Evolutionary conservation across 2,329 filamentous ascomycete species (phyloP).

Genomic region (Trichoderma endophyticum): DNA sequence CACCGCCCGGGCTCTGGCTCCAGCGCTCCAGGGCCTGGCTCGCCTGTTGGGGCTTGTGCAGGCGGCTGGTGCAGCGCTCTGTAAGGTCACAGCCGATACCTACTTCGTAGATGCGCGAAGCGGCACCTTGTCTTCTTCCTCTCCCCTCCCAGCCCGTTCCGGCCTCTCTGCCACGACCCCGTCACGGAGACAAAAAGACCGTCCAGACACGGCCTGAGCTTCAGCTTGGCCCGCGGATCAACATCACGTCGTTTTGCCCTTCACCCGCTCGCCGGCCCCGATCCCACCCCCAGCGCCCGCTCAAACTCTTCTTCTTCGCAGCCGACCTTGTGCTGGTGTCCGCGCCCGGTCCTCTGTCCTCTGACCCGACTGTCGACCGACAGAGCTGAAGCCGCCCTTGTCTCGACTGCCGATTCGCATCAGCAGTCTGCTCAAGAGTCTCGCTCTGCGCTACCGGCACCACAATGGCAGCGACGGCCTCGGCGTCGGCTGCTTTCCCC

Average conservation of each 20-base stretch:
- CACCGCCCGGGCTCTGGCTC: slow-evolving; percentile 28
- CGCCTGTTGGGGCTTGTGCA: slow-evolving; percentile 7
- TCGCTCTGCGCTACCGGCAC: slow-evolving; percentile 22
- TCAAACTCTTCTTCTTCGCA: slow-evolving; percentile 10
- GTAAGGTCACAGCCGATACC: slow-evolving; percentile 15
- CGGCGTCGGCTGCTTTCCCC: slow-evolving; percentile 48
- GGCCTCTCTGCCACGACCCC: slow-evolving; percentile 6
- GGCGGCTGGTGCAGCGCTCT: slow-evolving; percentile 8
- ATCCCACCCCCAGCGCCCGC: slow-evolving; percentile 8
- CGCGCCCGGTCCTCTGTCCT: slow-evolving; percentile 8
- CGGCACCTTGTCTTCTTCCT: slow-evolving; percentile 18
- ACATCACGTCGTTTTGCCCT: neutral
- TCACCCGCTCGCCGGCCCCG: neutral
- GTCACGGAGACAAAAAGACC: neutral
- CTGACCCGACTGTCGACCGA: neutral
- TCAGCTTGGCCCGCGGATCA: neutral
- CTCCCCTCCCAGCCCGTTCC: slow-evolving; percentile 19
- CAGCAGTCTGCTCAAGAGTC: slow-evolving; percentile 14
- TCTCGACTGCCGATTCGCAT: neutral
- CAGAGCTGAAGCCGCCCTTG: slow-evolving; percentile 7
- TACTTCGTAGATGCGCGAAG: slow-evolving; percentile 14
- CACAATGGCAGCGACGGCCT: slow-evolving; percentile 53
- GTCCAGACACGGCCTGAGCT: neutral
- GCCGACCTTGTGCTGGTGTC: slow-evolving; percentile 6
- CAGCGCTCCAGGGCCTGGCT: slow-evolving; percentile 8